Base-by-base conservation (phyloP, 1,139 yeast species). In the Debaryomyces coudertii region DNA sequence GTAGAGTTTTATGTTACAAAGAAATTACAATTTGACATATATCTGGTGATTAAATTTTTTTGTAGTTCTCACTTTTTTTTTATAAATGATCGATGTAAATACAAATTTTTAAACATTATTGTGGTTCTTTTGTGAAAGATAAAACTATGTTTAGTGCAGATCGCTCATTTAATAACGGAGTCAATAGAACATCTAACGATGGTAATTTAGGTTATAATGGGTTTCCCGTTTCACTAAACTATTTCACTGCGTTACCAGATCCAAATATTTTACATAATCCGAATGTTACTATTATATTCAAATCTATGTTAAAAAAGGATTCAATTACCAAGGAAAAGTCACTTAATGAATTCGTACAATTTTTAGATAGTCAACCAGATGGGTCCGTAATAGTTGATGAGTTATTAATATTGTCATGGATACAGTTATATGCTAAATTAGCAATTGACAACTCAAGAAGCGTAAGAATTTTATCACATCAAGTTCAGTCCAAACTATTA, bases 311-410 rank as follows among this genome's bases (percentile, higher is more conserved):
- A 60, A 92, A 90, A 63, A 82, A 87, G 58, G 96, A 90, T 57
- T 77, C 87, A 11, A 84, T 82, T 18, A 93, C 99, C 0, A 87
- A 85, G 59, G 96, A 90, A 56, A 87, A 85, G 58, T 90, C 95
- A 0, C 68, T 90, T 29, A 64, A 56, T 8, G 95, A 88, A 33
- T 66, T 92, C 28, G 49, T 53, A 56, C 1, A 36, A 30, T 55
- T 67, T 15, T 54, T 77, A 4, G 58, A 65, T 2, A 60, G 61
- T 3, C 45, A 45, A 2, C 46, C 50, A 2, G 43, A 51, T 29
- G 30, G 43, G 1, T 42, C 44, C 2, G 56, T 63, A 4, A 57
- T 60, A 7, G 58, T 57, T 14, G 78, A 81, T 50, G 85, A 85
- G 40, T 54, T 79, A 48, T 76, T 79, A 2, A 58, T 83, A 6